Conservation (phyloP, 1,139 yeast species). For the Geotrichum candidum region DNA sequence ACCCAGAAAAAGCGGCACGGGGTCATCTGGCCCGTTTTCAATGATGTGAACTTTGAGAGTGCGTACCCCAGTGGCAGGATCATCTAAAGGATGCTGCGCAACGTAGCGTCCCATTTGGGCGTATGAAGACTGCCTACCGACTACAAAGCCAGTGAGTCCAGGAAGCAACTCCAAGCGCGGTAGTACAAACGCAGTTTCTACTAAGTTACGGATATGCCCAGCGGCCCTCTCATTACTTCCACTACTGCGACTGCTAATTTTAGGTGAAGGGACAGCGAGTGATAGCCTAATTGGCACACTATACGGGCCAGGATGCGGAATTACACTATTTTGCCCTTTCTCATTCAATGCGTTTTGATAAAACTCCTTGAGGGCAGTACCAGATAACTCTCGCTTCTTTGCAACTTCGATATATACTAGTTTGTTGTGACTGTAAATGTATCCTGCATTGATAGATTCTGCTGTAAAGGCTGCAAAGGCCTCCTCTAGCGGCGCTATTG, state of each 20-base stretch:
- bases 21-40: slow-evolving; percentile 8
- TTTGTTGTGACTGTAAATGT: not conserved
- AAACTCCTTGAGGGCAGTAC: not conserved
- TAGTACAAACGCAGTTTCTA: not conserved
- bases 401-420: not conserved
- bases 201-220: not conserved
- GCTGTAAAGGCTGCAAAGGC: not conserved
- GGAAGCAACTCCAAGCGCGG: slow-evolving; percentile 8
- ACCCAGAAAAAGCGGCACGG: slow-evolving; percentile 6
- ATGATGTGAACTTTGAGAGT: not conserved
- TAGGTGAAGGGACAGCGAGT: not conserved
- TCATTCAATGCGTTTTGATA: not conserved
- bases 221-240: not conserved
- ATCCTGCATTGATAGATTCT: not conserved
- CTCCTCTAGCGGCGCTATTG: not conserved
- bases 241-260: not conserved
- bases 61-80: not conserved
- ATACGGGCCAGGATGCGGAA: not conserved
- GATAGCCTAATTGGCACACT: not conserved
- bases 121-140: slow-evolving; percentile 2
- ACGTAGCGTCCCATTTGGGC: not conserved
- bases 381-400: not conserved
- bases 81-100: slow-evolving; percentile 6
- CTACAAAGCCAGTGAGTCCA: slow-evolving; percentile 7
- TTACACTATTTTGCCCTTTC: not conserved